Conservation (phyloP, 805 yeast species). For the Geotrichum ghanense region DNA sequence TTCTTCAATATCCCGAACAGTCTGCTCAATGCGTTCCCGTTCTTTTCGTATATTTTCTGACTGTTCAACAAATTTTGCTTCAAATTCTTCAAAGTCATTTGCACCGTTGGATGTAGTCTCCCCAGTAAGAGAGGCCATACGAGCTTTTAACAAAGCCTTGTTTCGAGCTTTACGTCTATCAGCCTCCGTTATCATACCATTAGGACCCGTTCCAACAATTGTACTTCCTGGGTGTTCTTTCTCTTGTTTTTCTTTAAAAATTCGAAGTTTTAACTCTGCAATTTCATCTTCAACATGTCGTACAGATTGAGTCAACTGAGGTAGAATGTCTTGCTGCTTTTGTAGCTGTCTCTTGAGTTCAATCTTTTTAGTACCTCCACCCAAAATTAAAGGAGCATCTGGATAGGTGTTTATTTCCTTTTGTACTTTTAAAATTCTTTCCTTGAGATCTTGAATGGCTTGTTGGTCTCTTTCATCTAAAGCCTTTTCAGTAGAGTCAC, state of each 20-base stretch:
- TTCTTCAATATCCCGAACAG: slow-evolving; percentile 59
- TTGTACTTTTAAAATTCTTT: slow-evolving; percentile 40
- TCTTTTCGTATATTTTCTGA: slow-evolving; percentile 45
- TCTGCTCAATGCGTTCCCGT: slow-evolving; percentile 42
- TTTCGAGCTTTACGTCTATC: slow-evolving; percentile 74
- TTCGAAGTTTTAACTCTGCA: slow-evolving; percentile 50
- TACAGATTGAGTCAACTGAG: slow-evolving; percentile 55
- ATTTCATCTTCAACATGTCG: slow-evolving; percentile 57
- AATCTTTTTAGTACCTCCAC: slow-evolving; percentile 29
- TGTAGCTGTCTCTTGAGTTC: slow-evolving; percentile 48
- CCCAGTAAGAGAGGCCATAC: slow-evolving; percentile 92
- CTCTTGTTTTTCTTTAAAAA: slow-evolving; percentile 43
- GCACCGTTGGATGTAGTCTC: slow-evolving; percentile 38
- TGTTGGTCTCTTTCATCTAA: slow-evolving; percentile 31
- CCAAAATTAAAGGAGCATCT: slow-evolving; percentile 13
- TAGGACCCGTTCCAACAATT: slow-evolving; percentile 73
- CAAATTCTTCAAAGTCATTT: slow-evolving; percentile 40
- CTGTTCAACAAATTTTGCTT: slow-evolving; percentile 24
- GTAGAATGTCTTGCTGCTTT: slow-evolving; percentile 58
- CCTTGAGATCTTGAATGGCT: slow-evolving; percentile 55
- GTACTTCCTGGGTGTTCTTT: slow-evolving; percentile 61
- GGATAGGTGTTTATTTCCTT: slow-evolving; percentile 22
- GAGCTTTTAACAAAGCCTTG: slow-evolving; percentile 64
- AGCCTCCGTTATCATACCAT: slow-evolving; percentile 74
- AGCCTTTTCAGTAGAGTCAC: slow-evolving; percentile 33